Evolutionary conservation across 1,284 basidiomycete species (phyloP).

Genomic region (Bondarzewia mesenterica): DNA sequence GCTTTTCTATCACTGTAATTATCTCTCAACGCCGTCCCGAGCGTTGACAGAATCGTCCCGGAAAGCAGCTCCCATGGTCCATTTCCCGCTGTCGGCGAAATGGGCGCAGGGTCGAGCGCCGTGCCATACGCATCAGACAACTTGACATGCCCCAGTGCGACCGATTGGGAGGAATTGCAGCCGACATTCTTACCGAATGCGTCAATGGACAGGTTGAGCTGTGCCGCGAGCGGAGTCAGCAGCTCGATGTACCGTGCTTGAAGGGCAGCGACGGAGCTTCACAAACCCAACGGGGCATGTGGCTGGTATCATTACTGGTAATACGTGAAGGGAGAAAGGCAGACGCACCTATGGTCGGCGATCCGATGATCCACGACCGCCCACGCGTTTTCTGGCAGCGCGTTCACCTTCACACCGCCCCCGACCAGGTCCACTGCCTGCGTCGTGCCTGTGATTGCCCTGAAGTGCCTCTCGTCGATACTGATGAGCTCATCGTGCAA

Average conservation of each 20-base stretch:
- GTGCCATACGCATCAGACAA: slow-evolving; percentile 36
- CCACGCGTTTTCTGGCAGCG: slow-evolving; percentile 45
- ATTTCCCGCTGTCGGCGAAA: slow-evolving; percentile 37
- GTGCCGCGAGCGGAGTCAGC: slow-evolving; percentile 32
- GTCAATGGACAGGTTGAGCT: slow-evolving; percentile 37
- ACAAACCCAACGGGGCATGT: not conserved
- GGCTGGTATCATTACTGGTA: too few species aligned
- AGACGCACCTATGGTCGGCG: slow-evolving; percentile 31
- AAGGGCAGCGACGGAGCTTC: slow-evolving; percentile 35
- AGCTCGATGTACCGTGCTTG: slow-evolving; percentile 32
- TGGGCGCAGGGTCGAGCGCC: slow-evolving; percentile 46
- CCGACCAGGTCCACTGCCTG: slow-evolving; percentile 53
- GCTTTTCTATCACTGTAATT: slow-evolving; percentile 9
- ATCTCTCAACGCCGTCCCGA: slow-evolving; percentile 18
- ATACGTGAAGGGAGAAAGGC: not conserved
- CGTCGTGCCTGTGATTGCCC: slow-evolving; percentile 40
- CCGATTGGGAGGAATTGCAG: slow-evolving; percentile 6
- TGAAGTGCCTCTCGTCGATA: slow-evolving; percentile 20
- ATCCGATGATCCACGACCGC: slow-evolving; percentile 49
- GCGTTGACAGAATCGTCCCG: slow-evolving; percentile 40
- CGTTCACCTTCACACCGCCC: slow-evolving; percentile 58
- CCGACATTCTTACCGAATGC: slow-evolving; percentile 31
- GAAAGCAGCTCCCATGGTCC: slow-evolving; percentile 40
- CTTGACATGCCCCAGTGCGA: slow-evolving; percentile 28
- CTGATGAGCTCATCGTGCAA: slow-evolving; percentile 31